These are phyloP conservation scores for Letharia columbiana DNA, from an alignment of 495 filamentous ascomycete species.

Conservation along the genomic window DNA sequence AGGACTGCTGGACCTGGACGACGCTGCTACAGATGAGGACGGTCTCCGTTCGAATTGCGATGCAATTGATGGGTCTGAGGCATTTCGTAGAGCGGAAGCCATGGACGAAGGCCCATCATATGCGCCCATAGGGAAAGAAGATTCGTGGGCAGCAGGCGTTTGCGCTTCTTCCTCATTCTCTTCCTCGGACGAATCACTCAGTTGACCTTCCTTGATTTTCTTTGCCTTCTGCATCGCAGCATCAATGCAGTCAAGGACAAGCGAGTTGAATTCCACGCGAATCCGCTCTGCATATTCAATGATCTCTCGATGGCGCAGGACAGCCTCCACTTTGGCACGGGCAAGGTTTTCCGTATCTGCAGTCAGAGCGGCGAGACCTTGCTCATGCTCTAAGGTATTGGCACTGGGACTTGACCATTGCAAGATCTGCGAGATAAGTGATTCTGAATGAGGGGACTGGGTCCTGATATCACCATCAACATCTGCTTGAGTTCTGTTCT, in stretches of 20 bases:
- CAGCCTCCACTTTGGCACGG: slow-evolving; percentile 82
- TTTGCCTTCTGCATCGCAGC: slow-evolving; percentile 86
- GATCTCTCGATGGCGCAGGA: slow-evolving; percentile 82
- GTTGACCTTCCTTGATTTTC: slow-evolving; percentile 70
- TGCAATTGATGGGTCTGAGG: slow-evolving; percentile 32
- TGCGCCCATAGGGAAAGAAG: slow-evolving; percentile 28
- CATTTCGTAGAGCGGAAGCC: slow-evolving; percentile 31
- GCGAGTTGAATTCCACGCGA: slow-evolving; percentile 78
- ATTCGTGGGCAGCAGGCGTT: slow-evolving; percentile 27
- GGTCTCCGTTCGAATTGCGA: slow-evolving; percentile 37
- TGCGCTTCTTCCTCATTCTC: slow-evolving; percentile 35
- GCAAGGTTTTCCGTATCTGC: slow-evolving; percentile 78
- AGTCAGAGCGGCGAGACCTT: slow-evolving; percentile 78
- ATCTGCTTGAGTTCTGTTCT: slow-evolving; percentile 53
- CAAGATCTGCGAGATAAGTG: slow-evolving; percentile 80
- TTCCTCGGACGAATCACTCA: slow-evolving; percentile 64
- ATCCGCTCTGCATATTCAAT: slow-evolving; percentile 95
- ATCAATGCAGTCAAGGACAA: slow-evolving; percentile 91
- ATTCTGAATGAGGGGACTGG: slow-evolving; percentile 90
- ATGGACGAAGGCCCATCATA: slow-evolving; percentile 39
- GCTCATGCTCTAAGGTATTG: slow-evolving; percentile 88
- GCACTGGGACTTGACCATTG: slow-evolving; percentile 86
- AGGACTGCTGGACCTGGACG: slow-evolving; percentile 80
- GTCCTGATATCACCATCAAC: slow-evolving; percentile 65
- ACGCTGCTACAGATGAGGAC: slow-evolving; percentile 51